These are phyloP conservation scores for Angomonas ambiguus DNA, from an alignment of 208 protist species.

Conservation along the genomic window DNA sequence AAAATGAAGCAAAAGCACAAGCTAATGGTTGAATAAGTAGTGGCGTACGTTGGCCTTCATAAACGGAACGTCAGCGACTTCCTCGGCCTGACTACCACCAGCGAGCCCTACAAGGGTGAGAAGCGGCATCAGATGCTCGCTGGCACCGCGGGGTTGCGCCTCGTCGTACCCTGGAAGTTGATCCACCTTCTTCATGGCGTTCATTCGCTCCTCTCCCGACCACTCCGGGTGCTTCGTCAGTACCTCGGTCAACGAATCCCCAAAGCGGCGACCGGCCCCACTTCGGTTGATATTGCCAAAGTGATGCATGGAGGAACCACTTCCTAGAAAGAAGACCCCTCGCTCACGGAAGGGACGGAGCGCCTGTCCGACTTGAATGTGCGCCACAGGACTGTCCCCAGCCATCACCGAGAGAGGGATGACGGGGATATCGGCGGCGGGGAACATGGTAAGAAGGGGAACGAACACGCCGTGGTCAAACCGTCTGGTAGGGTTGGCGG, in stretches of 20 bases:
- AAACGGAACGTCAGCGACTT: conserved; percentile 37
- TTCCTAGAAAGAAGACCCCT: conserved; percentile 80
- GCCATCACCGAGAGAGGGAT: conserved; percentile 71
- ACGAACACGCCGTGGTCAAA: conserved; percentile 89
- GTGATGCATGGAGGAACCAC: conserved; percentile 80
- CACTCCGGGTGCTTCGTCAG: conserved; percentile 17
- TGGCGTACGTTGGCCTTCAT: conserved; percentile 36
- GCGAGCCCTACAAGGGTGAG: conserved; percentile 56
- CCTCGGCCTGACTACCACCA: conserved; percentile 23
- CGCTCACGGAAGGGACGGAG: conserved; percentile 58
- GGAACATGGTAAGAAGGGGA: conserved; percentile 75
- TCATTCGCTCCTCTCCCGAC: conserved; percentile 29
- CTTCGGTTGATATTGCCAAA: conserved; percentile 33
- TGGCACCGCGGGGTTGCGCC: conserved; percentile 38
- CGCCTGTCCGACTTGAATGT: conserved; percentile 71
- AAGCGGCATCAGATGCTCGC: conserved; percentile 88
- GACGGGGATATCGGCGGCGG: conserved; percentile 82
- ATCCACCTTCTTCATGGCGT: conserved; percentile 29
- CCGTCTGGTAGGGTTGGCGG: conserved; percentile 34
- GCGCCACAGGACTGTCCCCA: conserved; percentile 44
- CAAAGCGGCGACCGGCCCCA: conserved; percentile 40
- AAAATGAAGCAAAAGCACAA: background rate
- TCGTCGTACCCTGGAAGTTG: conserved; percentile 54
- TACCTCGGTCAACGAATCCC: conserved; percentile 45
- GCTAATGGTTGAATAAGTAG: conserved; percentile 32